phyloP scores from a whole-genome alignment of 148 eudicot genomes.

The Rhododendron simsii region DNA sequence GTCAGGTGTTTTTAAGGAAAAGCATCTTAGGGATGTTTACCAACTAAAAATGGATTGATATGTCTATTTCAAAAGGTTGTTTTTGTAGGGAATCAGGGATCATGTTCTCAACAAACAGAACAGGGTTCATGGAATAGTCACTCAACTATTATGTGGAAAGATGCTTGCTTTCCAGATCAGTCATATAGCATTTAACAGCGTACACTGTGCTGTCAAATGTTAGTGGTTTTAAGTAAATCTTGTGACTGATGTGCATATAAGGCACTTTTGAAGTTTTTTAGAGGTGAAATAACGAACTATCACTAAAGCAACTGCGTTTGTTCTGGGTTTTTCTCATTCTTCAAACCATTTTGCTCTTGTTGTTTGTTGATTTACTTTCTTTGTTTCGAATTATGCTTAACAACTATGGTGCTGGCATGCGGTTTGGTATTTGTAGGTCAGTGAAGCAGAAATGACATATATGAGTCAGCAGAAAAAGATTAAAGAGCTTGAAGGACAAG shows the following conservation, averaged over 20 bases:
- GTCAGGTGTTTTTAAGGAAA: background rate
- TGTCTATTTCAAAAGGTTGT: background rate
- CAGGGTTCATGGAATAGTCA: background rate
- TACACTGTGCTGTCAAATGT: background rate
- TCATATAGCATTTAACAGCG: background rate
- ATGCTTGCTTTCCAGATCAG: slow-evolving; percentile 1
- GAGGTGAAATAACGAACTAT: background rate
- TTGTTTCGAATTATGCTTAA: background rate
- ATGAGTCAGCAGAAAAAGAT: slow-evolving; percentile 60
- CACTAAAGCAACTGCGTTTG: background rate
- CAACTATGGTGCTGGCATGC: background rate
- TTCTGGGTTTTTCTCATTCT: background rate
- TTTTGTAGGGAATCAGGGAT: slow-evolving; percentile 1
- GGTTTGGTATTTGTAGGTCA: slow-evolving; percentile 33
- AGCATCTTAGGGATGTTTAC: background rate
- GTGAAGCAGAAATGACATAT: slow-evolving; percentile 53
- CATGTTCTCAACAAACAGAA: background rate
- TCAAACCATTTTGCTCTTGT: background rate
- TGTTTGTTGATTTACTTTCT: background rate
- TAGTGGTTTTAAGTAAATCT: background rate
- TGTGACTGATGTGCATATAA: background rate
- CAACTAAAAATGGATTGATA: background rate
- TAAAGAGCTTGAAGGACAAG: slow-evolving; percentile 86
- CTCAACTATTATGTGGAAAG: background rate
- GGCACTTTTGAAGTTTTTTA: background rate